Percentiles rank a stretch among this genome's conserved stretches.
Conservation (phyloP, 2,329 filamentous ascomycete genomes). For the Epicoccum sorghinum region DNA sequence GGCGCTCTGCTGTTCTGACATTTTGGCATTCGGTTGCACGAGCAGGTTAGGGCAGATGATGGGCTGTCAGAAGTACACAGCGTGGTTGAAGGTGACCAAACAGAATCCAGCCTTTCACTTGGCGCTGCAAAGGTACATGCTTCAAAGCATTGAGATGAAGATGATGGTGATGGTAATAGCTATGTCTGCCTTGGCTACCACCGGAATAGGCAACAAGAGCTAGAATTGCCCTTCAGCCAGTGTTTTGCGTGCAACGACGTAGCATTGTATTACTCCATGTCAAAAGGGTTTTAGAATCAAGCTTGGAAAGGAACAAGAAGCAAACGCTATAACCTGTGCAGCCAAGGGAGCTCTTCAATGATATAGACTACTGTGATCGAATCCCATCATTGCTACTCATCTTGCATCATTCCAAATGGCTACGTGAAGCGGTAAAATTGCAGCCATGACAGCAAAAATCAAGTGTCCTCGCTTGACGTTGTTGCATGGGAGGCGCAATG, state of each 20-base stretch:
- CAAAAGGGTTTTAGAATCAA: no score
- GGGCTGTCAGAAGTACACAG: neutral
- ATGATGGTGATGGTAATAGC: neutral
- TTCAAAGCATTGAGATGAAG: neutral
- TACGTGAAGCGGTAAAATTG: no score
- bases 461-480: neutral
- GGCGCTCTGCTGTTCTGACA: neutral
- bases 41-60: neutral
- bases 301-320: no score
- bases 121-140: neutral
- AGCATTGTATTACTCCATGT: neutral
- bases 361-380: neutral
- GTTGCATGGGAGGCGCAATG: no score
- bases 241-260: neutral
- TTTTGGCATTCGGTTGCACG: neutral
- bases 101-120: neutral
- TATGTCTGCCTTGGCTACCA: neutral
- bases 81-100: neutral
- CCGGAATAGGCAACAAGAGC: neutral
- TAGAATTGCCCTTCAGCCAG: neutral
- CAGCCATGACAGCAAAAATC: no score
- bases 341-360: no score
- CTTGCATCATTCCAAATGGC: no score
- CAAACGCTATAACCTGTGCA: no score
- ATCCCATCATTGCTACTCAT: no score